Evolutionary conservation across 768 basidiomycete species (phyloP), one percentile per base, ranked within the genome.

Genomic region (Amanita phalloides): DNA sequence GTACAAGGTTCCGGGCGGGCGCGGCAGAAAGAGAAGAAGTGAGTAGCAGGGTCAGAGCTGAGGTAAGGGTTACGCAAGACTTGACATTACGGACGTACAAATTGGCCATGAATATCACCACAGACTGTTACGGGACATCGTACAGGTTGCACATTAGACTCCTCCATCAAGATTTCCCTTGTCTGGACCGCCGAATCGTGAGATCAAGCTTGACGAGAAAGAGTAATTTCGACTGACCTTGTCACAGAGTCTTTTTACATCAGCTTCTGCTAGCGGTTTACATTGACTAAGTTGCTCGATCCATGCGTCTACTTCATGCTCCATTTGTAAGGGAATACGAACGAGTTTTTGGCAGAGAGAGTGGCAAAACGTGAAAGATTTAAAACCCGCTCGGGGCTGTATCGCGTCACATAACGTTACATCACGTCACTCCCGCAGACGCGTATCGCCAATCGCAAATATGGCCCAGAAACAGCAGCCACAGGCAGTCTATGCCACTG

Each of bases 51-150:
- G 54, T 47, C 23, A 43, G 14, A 33, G 36, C 23, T 21, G 28
- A 9, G 38, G 38, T 14, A 42, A 50, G 35, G 43, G 23, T 50
- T 48, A 17, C 36, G 50, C 21, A 55, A 26, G 37, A 59, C 56
- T 13, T 30, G 62, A 41, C 13, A 64, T 53, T 58, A 57, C 47
- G 32, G 50, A 86, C 94, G 72, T 70, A 98, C 95, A 71, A 99
- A 99, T 82, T 99, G 96, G 45, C 96, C 96, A 66, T 99, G 96
- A 56, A 99, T 98, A 72, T 99, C 96, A 54, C 96, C 96, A 64
- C 96, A 99, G 54, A 99, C 96, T 45, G 96, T 99, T 58, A 99
- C 96, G 28, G 96, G 96, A 74, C 95, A 98, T 69, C 88, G 77
- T 50, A 99, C 96, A 20, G 94, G 94, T 70, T 98, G 95, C 1